These are phyloP conservation scores for Neurospora tetrasperma DNA, from an alignment of 495 filamentous ascomycete genomes.

Conservation along the genomic window DNA sequence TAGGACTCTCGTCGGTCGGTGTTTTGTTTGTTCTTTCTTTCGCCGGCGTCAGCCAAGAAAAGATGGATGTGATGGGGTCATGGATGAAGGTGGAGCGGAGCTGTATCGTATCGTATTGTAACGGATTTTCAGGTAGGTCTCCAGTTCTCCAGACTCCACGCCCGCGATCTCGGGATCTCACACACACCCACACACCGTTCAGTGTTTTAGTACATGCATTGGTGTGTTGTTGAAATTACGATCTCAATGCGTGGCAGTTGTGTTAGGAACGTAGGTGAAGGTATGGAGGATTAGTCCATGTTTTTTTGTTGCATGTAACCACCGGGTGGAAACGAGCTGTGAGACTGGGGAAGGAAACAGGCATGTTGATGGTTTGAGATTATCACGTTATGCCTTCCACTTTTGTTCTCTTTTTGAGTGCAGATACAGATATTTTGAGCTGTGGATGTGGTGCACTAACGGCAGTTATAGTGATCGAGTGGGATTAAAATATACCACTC, in stretches of 20 bases:
- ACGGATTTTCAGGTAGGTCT: background rate
- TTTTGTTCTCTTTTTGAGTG: background rate
- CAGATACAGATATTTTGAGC: background rate
- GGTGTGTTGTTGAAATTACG: background rate
- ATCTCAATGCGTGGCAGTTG: background rate
- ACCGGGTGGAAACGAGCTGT: background rate
- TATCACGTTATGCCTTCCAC: background rate
- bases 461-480: background rate
- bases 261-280: too few species aligned
- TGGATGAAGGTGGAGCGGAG: background rate
- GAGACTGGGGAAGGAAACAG: background rate
- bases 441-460: background rate
- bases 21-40: too few species aligned
- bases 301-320: too few species aligned
- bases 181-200: background rate
- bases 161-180: background rate
- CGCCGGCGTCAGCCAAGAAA: background rate
- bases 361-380: background rate
- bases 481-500: background rate
- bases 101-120: background rate
- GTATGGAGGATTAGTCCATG: too few species aligned
- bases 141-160: background rate
- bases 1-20: too few species aligned
- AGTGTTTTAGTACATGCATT: background rate
- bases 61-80: too few species aligned